Conservation (phyloP, 192 early-diverging fungal genomes). For the Podila epigama region DNA sequence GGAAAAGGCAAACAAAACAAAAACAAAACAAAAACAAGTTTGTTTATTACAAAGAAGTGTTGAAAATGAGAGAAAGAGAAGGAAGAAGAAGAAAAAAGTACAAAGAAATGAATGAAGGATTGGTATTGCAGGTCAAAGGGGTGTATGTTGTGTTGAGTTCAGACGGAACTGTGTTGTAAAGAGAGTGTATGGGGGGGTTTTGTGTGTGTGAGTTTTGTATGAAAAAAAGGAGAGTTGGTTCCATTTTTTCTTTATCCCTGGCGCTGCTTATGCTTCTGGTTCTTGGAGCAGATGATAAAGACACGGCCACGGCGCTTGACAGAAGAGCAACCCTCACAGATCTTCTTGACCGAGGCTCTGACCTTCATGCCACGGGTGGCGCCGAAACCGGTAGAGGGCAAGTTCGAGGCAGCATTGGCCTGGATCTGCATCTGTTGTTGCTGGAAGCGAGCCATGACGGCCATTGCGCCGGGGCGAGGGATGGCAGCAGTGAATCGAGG, state of each 20-base stretch:
- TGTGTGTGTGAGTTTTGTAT: too few species aligned
- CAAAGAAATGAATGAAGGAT: not conserved
- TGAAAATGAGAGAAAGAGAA: not conserved
- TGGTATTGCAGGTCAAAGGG: too few species aligned
- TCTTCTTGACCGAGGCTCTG: constrained; percentile 86
- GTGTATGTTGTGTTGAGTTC: too few species aligned
- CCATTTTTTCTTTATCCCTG: constrained; percentile 68
- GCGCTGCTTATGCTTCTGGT: constrained; percentile 95
- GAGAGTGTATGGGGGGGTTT: too few species aligned
- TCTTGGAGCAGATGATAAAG: constrained; percentile 89
- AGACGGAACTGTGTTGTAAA: too few species aligned
- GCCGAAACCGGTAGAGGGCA: constrained; percentile 22
- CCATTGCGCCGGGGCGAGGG: constrained; percentile 6
- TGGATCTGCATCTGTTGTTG: constrained; percentile 18
- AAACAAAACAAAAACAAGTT: too few species aligned
- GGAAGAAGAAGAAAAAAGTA: not conserved
- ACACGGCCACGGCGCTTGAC: constrained; percentile 84
- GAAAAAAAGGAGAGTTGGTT: too few species aligned
- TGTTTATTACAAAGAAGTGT: too few species aligned
- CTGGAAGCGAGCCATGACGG: constrained; percentile 15
- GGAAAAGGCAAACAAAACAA: too few species aligned
- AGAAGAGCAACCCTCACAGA: constrained; percentile 91
- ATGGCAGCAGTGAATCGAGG: constrained; percentile 10
- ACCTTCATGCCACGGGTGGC: constrained; percentile 83
- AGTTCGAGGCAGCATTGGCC: constrained; percentile 3